Evolutionary conservation across 1,284 basidiomycete genomes (phyloP).

Genomic region (Ceratobasidium sp.): DNA sequence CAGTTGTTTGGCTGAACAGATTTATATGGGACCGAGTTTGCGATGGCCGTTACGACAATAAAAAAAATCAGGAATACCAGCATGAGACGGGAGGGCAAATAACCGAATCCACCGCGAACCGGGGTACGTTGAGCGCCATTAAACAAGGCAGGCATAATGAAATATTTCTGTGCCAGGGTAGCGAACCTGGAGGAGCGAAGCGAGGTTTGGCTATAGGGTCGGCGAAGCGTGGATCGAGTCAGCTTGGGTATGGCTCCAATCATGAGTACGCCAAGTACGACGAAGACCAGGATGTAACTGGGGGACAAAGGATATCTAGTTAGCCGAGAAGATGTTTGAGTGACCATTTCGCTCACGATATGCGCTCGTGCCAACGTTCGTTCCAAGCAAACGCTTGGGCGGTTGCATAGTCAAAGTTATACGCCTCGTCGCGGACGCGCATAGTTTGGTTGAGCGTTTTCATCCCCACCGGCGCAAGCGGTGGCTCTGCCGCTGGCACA

Average conservation of each 20-base stretch:
- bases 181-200: neutral
- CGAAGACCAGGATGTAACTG: conserved; percentile 15
- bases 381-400: conserved; percentile 33
- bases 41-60: conserved; percentile 10
- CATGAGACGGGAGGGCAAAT: conserved; percentile 33
- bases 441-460: conserved; percentile 17
- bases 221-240: neutral
- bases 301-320: neutral
- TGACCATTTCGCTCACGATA: neutral
- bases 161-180: conserved; percentile 29
- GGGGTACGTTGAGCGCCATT: conserved; percentile 9
- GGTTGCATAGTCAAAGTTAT: conserved; percentile 29
- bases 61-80: conserved; percentile 19
- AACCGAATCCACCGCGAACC: conserved; percentile 12
- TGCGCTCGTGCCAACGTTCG: conserved; percentile 38
- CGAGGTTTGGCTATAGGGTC: neutral
- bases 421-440: conserved; percentile 11
- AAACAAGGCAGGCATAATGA: conserved; percentile 23
- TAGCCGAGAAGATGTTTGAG: neutral
- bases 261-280: neutral
- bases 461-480: conserved; percentile 19
- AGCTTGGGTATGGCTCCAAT: conserved; percentile 6
- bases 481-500: conserved; percentile 18
- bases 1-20: conserved; percentile 34
- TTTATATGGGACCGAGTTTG: conserved; percentile 17